Base-by-base conservation (phyloP, 202 grass and related monocot species). In the Panicum hallii region DNA sequence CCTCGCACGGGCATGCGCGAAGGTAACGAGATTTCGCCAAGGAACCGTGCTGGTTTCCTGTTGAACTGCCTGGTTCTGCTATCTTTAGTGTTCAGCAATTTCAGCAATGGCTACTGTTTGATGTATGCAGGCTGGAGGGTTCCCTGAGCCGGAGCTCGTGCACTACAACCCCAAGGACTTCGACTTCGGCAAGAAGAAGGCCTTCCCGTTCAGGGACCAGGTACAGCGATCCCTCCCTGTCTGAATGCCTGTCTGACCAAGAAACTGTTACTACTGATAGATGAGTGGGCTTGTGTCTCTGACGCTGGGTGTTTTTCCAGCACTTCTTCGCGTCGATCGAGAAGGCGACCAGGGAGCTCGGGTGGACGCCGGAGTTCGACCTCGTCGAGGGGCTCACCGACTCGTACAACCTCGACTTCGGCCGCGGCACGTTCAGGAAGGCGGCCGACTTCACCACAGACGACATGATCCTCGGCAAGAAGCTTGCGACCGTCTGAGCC, bases 141-240 rank as follows among this genome's bases (percentile, higher is more conserved):
- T 96, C 85, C 97, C 93, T 57, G 93, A 99, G 70, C 97, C 97
- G 13, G 93, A 99, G 80, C 78, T 99, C 6, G 42, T 99, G 78
- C 97, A 99, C 79, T 99, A 92, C 53, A 96, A 94, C 66, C 86
- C 96, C 16, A 99, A 99, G 70, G 96, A 99, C 83, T 99, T 94
- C 64, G 93, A 99, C 83, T 96, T 99, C 16, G 96, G 96, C 44
- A 96, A 99, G 88, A 96, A 96, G 83, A 99, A 99, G 88, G 79
- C 96, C 22, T 99, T 99, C 83, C 96, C 96, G 6, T 96, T 99
- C 86, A 89, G 96, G 44, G 96, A 99, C 82, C 90, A 98, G 93
- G 95, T 98, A 92, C 34, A 61, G 15, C 1, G 8, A 66, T 5
- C 52, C 22, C 8, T 44, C 0, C 16, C 1, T 57, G 13, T 44